A percentile compares a stretch with the other conserved stretches of the same genome.
phyloP scores from a whole-genome alignment of 306 rosid genomes.

The Medicago truncatula region MtrunA17r5.0-ANR NC_053046.1:40339501-40340000 shows the following conservation, averaged over 20 bases:
- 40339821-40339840: neutral
- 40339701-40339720: conserved; percentile 39
- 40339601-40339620: neutral
- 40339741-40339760: conserved; percentile 34
- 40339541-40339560: no score
- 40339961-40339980: conserved; percentile 44
- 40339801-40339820: conserved; percentile 10
- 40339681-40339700: neutral
- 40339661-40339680: no score
- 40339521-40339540: no score
- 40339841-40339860: neutral
- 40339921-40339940: conserved; percentile 26
- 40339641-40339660: no score
- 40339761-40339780: conserved; percentile 33
- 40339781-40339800: neutral
- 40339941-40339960: conserved; percentile 42
- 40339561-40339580: neutral
- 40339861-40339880: conserved; percentile 12
- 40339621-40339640: neutral
- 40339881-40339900: conserved; percentile 22
- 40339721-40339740: neutral
- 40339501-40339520: no score
- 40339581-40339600: neutral
- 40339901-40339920: conserved; percentile 37
- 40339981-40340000: conserved; percentile 17